Evolutionary conservation across 2,329 filamentous ascomycete species (phyloP).

Genomic region (Metarhizium anisopliae): DNA sequence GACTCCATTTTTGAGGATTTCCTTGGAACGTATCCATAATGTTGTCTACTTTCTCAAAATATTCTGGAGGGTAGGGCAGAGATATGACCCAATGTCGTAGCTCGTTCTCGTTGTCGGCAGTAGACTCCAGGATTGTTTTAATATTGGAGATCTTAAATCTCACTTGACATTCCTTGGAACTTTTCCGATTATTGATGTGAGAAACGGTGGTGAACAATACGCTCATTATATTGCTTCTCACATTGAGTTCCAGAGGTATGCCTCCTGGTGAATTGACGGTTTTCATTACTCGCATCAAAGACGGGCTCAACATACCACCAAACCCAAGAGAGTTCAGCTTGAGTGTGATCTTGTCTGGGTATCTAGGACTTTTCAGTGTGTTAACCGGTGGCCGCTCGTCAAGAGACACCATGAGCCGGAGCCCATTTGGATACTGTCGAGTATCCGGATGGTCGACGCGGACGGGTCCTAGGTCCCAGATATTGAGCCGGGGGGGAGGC

Average conservation of each 20-base stretch:
- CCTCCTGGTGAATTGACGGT: conserved; percentile 10
- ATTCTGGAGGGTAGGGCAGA: conserved; percentile 38
- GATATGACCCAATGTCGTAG: conserved; percentile 35
- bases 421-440: conserved; percentile 10
- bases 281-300: conserved; percentile 51
- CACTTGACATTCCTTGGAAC: conserved; percentile 27
- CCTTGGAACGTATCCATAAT: conserved; percentile 23
- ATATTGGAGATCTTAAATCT: conserved; percentile 37
- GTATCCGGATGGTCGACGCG: conserved; percentile 16
- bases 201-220: conserved; percentile 21
- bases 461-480: conserved; percentile 36
- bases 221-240: conserved; percentile 17
- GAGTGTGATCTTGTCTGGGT: conserved; percentile 30
- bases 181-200: conserved; percentile 6
- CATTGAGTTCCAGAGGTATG: conserved; percentile 22
- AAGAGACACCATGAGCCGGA: conserved; percentile 11
- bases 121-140: conserved; percentile 28
- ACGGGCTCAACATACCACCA: conserved; percentile 46
- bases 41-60: conserved; percentile 31
- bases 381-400: neutral
- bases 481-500: conserved; percentile 41
- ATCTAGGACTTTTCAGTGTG: conserved; percentile 3
- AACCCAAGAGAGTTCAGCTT: conserved; percentile 45
- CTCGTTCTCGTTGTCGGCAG: conserved; percentile 12
- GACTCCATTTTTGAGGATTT: conserved; percentile 27